These are phyloP conservation scores for Calonectria pseudoreteaudii DNA, from an alignment of 2,329 filamentous ascomycete genomes.

Conservation along the genomic window DNA sequence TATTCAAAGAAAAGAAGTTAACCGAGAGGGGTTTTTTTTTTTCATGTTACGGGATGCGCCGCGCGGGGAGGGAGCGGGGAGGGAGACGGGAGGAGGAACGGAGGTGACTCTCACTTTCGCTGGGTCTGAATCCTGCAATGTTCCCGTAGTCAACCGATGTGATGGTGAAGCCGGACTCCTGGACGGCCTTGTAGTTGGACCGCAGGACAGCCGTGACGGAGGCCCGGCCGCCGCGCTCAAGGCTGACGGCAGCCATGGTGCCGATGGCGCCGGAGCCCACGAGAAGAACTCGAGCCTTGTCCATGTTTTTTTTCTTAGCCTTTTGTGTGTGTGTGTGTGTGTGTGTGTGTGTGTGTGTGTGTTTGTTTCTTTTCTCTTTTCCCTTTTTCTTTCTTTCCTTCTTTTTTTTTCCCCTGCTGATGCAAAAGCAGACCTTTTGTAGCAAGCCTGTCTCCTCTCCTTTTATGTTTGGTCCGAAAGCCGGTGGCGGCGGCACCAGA, in stretches of 20 bases:
- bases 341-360: too few species aligned
- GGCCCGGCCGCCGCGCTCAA: constrained; percentile 36
- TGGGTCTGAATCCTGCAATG: constrained; percentile 34
- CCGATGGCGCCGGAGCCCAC: constrained; percentile 42
- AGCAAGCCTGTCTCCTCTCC: not conserved
- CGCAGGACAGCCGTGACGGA: constrained; percentile 40
- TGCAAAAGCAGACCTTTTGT: not conserved
- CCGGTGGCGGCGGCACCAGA: not conserved
- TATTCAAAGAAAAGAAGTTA: constrained; percentile 14
- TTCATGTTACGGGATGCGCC: too few species aligned
- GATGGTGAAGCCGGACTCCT: constrained; percentile 38
- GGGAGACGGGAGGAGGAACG: too few species aligned
- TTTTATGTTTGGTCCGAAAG: not conserved
- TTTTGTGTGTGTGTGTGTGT: too few species aligned
- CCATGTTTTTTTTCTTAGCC: not conserved
- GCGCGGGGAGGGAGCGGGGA: too few species aligned
- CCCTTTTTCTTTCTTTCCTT: not conserved
- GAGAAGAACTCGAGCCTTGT: constrained; percentile 23
- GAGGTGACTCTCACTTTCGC: constrained; percentile 31
- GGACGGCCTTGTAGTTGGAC: constrained; percentile 38
- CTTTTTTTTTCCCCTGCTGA: not conserved
- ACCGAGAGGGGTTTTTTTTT: too few species aligned
- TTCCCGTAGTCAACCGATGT: constrained; percentile 39
- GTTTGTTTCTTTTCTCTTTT: not conserved
- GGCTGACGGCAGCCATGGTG: constrained; percentile 38